Evolutionary conservation across 2,329 filamentous ascomycete species (phyloP), one percentile per base, ranked within the genome.

Genomic region (Arachnomyces sp.): DNA sequence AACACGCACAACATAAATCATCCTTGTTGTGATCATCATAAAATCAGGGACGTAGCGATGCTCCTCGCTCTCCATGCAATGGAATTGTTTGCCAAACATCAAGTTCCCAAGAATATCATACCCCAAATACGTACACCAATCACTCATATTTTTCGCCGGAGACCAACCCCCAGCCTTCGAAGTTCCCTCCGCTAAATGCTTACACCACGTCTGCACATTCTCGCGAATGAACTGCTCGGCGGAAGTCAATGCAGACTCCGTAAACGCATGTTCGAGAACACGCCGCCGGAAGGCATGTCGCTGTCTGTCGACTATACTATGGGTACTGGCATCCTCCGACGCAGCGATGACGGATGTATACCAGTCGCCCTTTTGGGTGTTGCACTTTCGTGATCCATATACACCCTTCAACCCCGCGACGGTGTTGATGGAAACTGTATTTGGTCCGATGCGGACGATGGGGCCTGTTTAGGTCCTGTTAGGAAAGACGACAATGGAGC

Each of bases 391-490:
- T 31, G 36, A 40, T 7, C 36, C 36, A 34, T 49, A 47, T 45
- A 84, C 81, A 13, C 78, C 73, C 57, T 78, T 77, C 43, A 86
- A 67, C 1, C 83, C 82, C 6, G 74, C 73, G 45, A 74, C 75
- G 40, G 78, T 81, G 69, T 92, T 90, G 66, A 93, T 77, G 1
- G 81, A 86, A 31, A 94, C 66, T 44, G 77, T 78, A 60, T 87
- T 86, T 33, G 86, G 86, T 0, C 83, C 84, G 49, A 83, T 85
- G 18, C 86, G 83, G n/a, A 90, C 82, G 37, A 79, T 60, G n/a
- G 70, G 66, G n/a, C 46, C 46, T 49, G 6, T 11, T 25, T 29
- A 11, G 6, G 12, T 3, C 11, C n/a, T 13, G 16, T 30, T 17
- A 29, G 11, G 29, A n/a, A 16, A 6, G n/a, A 28, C 28, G 18